Base-by-base conservation (phyloP, 257 asterid species). In the Nicotiana noctiflora region DNA sequence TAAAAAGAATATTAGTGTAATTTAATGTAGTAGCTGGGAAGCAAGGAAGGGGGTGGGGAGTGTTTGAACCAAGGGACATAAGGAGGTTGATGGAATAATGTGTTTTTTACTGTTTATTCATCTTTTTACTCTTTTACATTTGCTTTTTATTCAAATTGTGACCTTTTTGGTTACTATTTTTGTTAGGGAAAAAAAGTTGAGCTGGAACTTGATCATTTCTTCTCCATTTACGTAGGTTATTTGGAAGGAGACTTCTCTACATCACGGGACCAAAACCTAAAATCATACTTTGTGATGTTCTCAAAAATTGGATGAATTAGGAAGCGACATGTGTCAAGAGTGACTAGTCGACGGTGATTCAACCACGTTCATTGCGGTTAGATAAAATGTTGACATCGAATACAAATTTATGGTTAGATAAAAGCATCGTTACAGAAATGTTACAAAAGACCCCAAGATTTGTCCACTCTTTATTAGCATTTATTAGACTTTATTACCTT, bases 51-150 rank as follows among this genome's bases (percentile, higher is more conserved):
- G 21, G 44, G 25, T n/a, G 46, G 4, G n/a, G 23, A 13, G 56
- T 4, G 21, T 23, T n/a, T 23, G 40, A 21, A 56, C 12, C 0
- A 46, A 40, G 81, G 44, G 40, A 77, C 81, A 77, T 57, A 27
- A 17, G 17, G 81, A 59, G 81, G 81, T 77, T 77, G 81, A 77
- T 13, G 51, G 25, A 60, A 77, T 77, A 37, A 77, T 77, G 52
- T 77, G 81, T 59, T 77, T 27, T 34, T 77, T 1, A 55, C 68
- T 77, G 21, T 31, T 77, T 77, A 10, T 23, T 77, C 23, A 49
- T 34, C 74, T 77, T 59, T 59, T 34, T 32, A 34, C 49, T 67
- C 49, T 67, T 18, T 66, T 34, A 15, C 49, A 19, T 77, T 77
- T 77, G 29, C 17, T 25, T 44, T 77, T 57, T 0, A 37, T 34